Conservation (phyloP, 495 filamentous ascomycete species). For the Aspergillus bertholletiae region DNA sequence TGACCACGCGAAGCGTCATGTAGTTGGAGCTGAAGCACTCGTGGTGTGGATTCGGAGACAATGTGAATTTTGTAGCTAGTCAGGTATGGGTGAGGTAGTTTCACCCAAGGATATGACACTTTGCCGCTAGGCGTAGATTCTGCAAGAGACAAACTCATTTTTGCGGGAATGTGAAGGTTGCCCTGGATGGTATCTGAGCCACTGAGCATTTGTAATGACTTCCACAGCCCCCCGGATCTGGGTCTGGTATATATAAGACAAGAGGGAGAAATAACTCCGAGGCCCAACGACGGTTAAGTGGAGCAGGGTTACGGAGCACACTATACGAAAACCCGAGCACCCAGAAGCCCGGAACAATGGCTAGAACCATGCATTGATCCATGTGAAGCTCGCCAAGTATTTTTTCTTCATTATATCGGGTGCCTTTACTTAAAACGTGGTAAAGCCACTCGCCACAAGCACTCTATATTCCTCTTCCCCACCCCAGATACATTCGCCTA, state of each 20-base stretch:
- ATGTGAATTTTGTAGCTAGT: slow-evolving; percentile 31
- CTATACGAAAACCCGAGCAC: neutral
- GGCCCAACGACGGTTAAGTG: neutral
- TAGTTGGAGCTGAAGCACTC: slow-evolving; percentile 22
- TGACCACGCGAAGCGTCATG: slow-evolving; percentile 23
- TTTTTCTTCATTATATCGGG: neutral
- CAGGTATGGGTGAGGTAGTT: slow-evolving; percentile 22
- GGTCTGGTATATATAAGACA: slow-evolving; percentile 5
- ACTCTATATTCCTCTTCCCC: neutral
- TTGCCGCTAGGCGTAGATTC: neutral
- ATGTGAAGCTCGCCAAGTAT: neutral
- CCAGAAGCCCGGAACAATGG: no score
- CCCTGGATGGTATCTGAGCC: no score
- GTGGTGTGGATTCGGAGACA: slow-evolving; percentile 18
- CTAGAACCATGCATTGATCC: neutral
- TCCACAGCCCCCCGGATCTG: no score
- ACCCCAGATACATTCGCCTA: no score
- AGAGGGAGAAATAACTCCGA: neutral
- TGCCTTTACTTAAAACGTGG: neutral
- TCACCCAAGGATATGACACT: slow-evolving; percentile 15
- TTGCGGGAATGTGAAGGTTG: neutral
- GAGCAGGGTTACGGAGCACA: neutral
- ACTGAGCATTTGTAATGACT: no score
- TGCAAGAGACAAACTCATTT: neutral
- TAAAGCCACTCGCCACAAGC: neutral